Evolutionary conservation across 495 filamentous ascomycete genomes (phyloP).

Genomic region (Penicillium manginii): DNA sequence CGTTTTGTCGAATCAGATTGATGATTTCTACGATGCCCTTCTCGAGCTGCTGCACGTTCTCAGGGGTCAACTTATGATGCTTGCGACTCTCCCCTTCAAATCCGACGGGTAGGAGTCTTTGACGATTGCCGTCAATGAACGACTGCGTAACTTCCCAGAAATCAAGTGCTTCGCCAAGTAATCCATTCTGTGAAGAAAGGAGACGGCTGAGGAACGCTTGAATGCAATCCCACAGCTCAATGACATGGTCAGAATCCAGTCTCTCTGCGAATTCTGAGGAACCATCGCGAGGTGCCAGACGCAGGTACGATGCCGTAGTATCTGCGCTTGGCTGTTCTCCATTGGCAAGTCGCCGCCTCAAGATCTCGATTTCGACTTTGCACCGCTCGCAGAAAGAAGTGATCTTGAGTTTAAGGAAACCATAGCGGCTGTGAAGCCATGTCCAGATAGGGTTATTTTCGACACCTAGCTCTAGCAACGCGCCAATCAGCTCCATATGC

Average conservation of each 20-base stretch:
- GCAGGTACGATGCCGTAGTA: conserved; percentile 71
- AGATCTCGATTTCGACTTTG: conserved; percentile 87
- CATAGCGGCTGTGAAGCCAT: conserved; percentile 87
- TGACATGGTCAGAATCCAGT: conserved; percentile 73
- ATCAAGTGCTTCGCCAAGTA: conserved; percentile 86
- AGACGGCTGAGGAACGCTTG: conserved; percentile 67
- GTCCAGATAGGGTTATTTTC: conserved; percentile 95
- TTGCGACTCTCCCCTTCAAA: conserved; percentile 81
- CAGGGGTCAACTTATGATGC: conserved; percentile 79
- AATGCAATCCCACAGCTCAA: conserved; percentile 90
- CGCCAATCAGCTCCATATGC: conserved; percentile 85
- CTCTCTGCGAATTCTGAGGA: conserved; percentile 55
- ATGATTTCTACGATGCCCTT: conserved; percentile 80
- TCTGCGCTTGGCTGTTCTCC: conserved; percentile 70
- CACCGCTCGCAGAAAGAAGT: conserved; percentile 76
- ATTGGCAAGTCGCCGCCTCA: conserved; percentile 77
- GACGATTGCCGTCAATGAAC: conserved; percentile 86
- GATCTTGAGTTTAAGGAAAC: conserved; percentile 85
- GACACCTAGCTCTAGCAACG: conserved; percentile 88
- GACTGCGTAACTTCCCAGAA: conserved; percentile 93
- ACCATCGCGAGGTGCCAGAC: conserved; percentile 66
- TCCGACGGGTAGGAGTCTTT: conserved; percentile 78
- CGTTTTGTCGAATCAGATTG: conserved; percentile 75
- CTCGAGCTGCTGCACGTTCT: conserved; percentile 72
- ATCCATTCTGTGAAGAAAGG: conserved; percentile 71